Conservation (phyloP, 2,329 filamentous ascomycete species). For the Alternaria ethzedia region DNA sequence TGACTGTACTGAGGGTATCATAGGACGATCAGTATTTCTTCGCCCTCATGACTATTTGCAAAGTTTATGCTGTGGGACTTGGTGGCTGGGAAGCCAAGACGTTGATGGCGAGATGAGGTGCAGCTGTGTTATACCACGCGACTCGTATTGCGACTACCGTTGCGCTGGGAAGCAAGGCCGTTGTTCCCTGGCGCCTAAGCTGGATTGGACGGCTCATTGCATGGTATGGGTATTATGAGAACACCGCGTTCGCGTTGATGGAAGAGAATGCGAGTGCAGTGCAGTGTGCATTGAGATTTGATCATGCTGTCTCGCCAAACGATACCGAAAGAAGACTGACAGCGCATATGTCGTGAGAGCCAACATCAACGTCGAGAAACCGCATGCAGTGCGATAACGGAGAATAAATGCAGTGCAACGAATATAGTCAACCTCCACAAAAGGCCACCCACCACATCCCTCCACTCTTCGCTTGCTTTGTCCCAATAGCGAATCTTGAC, state of each 20-base stretch:
- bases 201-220: not conserved
- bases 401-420: not conserved
- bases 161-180: not conserved
- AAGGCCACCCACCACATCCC: not conserved
- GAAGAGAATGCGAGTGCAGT: not conserved
- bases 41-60: not conserved
- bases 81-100: not conserved
- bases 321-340: not conserved
- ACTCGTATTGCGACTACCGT: not conserved
- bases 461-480: not conserved
- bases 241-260: not conserved
- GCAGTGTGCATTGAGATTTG: not conserved
- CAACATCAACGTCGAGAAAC: not conserved
- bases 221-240: not conserved
- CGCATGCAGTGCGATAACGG: not conserved
- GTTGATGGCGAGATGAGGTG: not conserved
- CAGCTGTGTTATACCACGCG: not conserved
- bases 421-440: not conserved
- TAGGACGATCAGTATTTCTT: not conserved
- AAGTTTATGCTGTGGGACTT: slow-evolving; percentile 13
- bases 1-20: not conserved
- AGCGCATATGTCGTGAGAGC: slow-evolving; percentile 4
- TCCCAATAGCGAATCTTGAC: not conserved
- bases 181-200: not conserved
- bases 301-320: not conserved